Evolutionary conservation across 2,329 filamentous ascomycete genomes (phyloP), one percentile per base, ranked within the genome.

Genomic region (Orbilia blumenaviensis): DNA sequence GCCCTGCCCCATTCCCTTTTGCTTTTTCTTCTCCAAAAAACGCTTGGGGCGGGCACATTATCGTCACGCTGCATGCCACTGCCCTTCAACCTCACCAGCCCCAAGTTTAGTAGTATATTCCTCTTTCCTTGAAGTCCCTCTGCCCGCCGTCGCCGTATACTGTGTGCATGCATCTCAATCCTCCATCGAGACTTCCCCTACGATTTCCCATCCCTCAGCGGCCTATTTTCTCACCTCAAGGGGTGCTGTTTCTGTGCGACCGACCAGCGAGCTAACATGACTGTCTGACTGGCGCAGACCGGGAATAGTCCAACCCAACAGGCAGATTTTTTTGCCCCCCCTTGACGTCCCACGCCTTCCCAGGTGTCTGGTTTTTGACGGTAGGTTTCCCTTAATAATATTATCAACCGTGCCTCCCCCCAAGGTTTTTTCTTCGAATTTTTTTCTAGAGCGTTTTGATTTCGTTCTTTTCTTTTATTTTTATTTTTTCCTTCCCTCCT

Each of bases 341-440:
- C 56, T 64, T 60, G 62, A 64, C 62, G 67, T 64, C 56, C 48
- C 60, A 72, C 50, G 73, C 54, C 27, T 58, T 67, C 63, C 63
- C 71, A 75, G 71, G 71, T 52, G 42, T 75, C 32, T 75, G 71
- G 71, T 75, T 48, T 75, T 56, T 75, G 71, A 68, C 63, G 71
- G 71, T 75, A 68, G 54, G 71, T 66, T 77, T 73, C 52, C 56
- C 62, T 77, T 58, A 74, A 74, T 69, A 56, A 56, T 56, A 68
- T 42, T 69, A 63, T 46, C 48, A 56, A 41, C 46, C 68, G 54
- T 71, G 64, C 71, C 67, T 66, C 66, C 46, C 46, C 52, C 50
- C 48, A 61, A 63, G 54, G 36, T 41, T 68, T 68, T 74, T 61
- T 29, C 38, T 77, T 58, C 27, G 46, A 58, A 66, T 29, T 69